Conservation (phyloP, 1,284 basidiomycete genomes). For the Cronartium quercuum region DNA sequence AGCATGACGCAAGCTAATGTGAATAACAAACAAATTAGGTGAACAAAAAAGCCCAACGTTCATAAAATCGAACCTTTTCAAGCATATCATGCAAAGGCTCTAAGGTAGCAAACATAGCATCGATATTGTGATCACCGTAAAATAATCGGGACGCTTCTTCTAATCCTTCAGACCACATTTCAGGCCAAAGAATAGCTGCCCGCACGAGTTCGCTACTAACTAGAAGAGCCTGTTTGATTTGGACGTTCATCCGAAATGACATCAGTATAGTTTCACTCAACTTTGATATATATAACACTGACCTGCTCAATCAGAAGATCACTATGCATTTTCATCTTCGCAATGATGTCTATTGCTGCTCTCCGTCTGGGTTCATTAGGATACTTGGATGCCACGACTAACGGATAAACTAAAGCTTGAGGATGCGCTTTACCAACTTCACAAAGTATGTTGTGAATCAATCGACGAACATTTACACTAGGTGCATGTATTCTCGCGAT, state of each 20-base stretch:
- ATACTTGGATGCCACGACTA: conserved; percentile 97
- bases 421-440: conserved; percentile 96
- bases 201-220: conserved; percentile 94
- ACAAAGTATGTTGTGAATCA: conserved; percentile 81
- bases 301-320: conserved; percentile 81
- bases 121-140: conserved; percentile 97
- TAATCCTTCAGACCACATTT: conserved; percentile 96
- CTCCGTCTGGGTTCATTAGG: conserved; percentile 74
- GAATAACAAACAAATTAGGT: neutral
- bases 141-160: conserved; percentile 96
- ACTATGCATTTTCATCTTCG: conserved; percentile 89
- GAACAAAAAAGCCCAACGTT: neutral
- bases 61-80: conserved; percentile 61
- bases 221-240: conserved; percentile 62
- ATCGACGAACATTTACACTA: conserved; percentile 73
- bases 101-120: conserved; percentile 91
- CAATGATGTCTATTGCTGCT: conserved; percentile 83
- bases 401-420: conserved; percentile 91
- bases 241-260: neutral
- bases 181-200: conserved; percentile 97
- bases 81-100: conserved; percentile 92
- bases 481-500: conserved; percentile 98
- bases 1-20: neutral
- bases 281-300: conserved; percentile 29
- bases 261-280: neutral